These are phyloP conservation scores for Xylariales sp. DNA, from an alignment of 2,329 filamentous ascomycete genomes.

Conservation along the genomic window DNA sequence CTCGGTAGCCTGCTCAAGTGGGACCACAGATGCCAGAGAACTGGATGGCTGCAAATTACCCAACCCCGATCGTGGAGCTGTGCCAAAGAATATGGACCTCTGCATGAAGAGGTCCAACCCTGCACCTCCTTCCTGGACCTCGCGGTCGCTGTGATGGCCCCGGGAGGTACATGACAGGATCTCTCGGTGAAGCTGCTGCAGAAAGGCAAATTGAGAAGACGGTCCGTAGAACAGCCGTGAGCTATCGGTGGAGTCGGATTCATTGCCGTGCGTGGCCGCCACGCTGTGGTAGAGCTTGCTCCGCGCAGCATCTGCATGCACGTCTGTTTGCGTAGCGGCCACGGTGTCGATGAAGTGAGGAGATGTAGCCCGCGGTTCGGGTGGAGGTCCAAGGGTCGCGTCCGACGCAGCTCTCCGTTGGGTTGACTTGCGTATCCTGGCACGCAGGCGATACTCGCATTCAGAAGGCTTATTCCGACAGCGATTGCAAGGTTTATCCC, in stretches of 20 bases:
- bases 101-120: conserved; percentile 24
- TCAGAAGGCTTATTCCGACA: conserved; percentile 10
- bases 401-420: not conserved
- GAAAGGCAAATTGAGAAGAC: conserved; percentile 23
- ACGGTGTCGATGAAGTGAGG: conserved; percentile 22
- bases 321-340: too few relatives aligned
- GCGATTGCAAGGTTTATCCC: conserved; percentile 12
- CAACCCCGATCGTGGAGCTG: conserved; percentile 14
- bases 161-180: conserved; percentile 15
- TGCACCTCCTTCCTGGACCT: conserved; percentile 13
- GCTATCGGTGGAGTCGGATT: conserved; percentile 15
- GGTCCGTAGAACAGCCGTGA: conserved; percentile 22
- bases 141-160: conserved; percentile 13
- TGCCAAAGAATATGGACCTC: conserved; percentile 25
- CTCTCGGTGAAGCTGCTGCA: conserved; percentile 23
- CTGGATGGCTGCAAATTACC: conserved; percentile 6
- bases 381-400: not conserved
- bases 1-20: conserved; percentile 10
- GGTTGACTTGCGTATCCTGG: not conserved
- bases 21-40: conserved; percentile 6
- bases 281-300: conserved; percentile 20
- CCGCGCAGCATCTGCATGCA: too few relatives aligned
- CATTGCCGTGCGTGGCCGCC: conserved; percentile 13
- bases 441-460: conserved; percentile 11
- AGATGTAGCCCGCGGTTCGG: conserved; percentile 9